Conservation (phyloP, 2,329 filamentous ascomycete genomes). For the Epichloe baconii region DNA sequence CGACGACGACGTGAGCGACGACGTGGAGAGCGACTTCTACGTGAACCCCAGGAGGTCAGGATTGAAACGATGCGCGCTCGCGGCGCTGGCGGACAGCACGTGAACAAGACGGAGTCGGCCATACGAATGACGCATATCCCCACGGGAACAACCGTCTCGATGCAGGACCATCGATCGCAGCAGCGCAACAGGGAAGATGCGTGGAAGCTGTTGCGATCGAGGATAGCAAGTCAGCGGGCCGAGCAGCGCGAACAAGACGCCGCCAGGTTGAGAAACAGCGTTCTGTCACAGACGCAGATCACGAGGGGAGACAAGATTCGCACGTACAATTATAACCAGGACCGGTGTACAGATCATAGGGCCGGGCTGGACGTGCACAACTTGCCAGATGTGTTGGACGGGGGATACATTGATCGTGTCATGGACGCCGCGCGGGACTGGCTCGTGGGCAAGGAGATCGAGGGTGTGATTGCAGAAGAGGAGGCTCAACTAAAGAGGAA, state of each 20-base stretch:
- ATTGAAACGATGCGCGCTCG: constrained; percentile 83
- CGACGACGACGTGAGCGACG: constrained; percentile 47
- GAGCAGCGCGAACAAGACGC: constrained; percentile 78
- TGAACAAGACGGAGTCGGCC: constrained; percentile 96
- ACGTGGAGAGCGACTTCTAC: constrained; percentile 86
- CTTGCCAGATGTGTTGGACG: constrained; percentile 65
- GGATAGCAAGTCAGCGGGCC: constrained; percentile 64
- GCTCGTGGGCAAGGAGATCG: constrained; percentile 63
- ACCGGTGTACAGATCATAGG: constrained; percentile 80
- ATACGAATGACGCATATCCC: constrained; percentile 85
- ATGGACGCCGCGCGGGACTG: constrained; percentile 69
- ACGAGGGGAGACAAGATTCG: constrained; percentile 87
- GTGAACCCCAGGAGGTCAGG: constrained; percentile 72
- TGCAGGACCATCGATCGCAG: constrained; percentile 89
- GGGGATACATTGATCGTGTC: constrained; percentile 54
- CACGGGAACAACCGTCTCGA: constrained; percentile 73
- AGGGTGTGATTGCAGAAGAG: constrained; percentile 54
- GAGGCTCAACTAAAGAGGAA: constrained; percentile 20
- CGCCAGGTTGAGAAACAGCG: constrained; percentile 58
- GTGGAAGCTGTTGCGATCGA: constrained; percentile 72
- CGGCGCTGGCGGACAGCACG: constrained; percentile 91
- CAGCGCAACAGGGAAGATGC: constrained; percentile 77
- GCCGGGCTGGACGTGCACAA: constrained; percentile 70
- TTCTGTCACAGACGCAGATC: constrained; percentile 67
- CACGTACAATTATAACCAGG: constrained; percentile 69